Evolutionary conservation across 176 grass and related monocot genomes (phyloP).

Genomic region (Themeda triandra): DNA sequence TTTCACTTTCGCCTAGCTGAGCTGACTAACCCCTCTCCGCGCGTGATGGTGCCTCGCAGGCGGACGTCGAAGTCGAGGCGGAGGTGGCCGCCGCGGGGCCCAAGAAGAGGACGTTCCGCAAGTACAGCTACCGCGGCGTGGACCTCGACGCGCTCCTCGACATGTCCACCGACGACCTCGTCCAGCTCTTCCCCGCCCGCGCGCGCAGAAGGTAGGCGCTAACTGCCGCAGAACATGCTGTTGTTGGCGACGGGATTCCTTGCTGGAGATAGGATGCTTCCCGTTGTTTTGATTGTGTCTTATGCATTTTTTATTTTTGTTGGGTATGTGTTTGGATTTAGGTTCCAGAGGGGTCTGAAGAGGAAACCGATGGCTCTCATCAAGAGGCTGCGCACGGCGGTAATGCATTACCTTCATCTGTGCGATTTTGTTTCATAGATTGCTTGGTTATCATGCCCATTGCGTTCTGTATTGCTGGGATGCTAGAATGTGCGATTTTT

Average conservation of each 20-base stretch:
- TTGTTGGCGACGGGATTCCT: background rate
- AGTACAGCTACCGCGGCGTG: slow-evolving; percentile 82
- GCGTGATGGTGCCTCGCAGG: slow-evolving; percentile 32
- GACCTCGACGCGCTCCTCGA: slow-evolving; percentile 91
- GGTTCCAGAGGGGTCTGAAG: slow-evolving; percentile 92
- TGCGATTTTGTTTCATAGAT: background rate
- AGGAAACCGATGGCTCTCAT: slow-evolving; percentile 94
- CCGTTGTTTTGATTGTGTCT: background rate
- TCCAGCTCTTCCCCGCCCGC: slow-evolving; percentile 77
- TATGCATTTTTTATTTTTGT: background rate
- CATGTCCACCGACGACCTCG: slow-evolving; percentile 92
- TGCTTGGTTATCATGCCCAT: background rate
- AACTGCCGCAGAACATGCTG: background rate
- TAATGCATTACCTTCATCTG: background rate
- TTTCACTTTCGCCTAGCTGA: background rate
- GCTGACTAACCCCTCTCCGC: background rate
- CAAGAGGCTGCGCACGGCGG: slow-evolving; percentile 93
- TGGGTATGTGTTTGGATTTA: background rate
- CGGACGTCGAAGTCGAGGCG: slow-evolving; percentile 54
- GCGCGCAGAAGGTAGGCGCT: slow-evolving; percentile 62
- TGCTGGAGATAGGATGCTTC: background rate
- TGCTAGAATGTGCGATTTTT: background rate
- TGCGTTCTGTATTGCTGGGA: background rate
- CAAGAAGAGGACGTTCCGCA: slow-evolving; percentile 97
- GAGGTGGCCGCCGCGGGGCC: slow-evolving; percentile 51